A percentile compares a stretch with the other conserved stretches of the same genome.
These are phyloP conservation scores for Selenicereus undatus DNA, from an alignment of 148 eudicot genomes.

Conservation along the genomic window DNA sequence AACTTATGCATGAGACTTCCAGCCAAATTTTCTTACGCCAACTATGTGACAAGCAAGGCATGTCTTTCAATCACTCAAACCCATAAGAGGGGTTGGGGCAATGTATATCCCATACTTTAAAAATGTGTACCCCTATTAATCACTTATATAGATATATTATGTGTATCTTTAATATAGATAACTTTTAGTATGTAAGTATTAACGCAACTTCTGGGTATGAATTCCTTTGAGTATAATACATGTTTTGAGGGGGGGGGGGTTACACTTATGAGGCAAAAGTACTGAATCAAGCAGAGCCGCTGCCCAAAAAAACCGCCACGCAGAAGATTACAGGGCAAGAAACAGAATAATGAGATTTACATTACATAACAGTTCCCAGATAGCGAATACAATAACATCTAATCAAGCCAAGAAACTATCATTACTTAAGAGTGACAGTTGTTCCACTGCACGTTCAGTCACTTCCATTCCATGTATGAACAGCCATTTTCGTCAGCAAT, in stretches of 20 bases:
- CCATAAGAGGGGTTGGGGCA: neutral
- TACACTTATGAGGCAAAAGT: neutral
- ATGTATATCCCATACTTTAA: neutral
- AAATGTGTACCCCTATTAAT: too few relatives aligned
- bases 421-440: too few relatives aligned
- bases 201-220: too few relatives aligned
- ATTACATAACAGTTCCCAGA: neutral
- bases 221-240: too few relatives aligned
- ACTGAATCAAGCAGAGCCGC: neutral
- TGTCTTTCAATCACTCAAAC: neutral
- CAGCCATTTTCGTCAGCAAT: neutral
- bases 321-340: neutral
- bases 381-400: neutral
- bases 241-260: too few relatives aligned
- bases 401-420: neutral
- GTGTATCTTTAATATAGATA: too few relatives aligned
- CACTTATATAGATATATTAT: too few relatives aligned
- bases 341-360: neutral
- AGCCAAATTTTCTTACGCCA: too few relatives aligned
- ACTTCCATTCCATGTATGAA: neutral
- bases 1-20: neutral
- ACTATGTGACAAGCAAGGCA: too few relatives aligned
- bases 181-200: too few relatives aligned
- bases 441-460: neutral
- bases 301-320: too few relatives aligned